These are phyloP conservation scores for Plasmodium billcollinsi DNA, from an alignment of 169 alveolate species.

Conservation along the genomic window DNA sequence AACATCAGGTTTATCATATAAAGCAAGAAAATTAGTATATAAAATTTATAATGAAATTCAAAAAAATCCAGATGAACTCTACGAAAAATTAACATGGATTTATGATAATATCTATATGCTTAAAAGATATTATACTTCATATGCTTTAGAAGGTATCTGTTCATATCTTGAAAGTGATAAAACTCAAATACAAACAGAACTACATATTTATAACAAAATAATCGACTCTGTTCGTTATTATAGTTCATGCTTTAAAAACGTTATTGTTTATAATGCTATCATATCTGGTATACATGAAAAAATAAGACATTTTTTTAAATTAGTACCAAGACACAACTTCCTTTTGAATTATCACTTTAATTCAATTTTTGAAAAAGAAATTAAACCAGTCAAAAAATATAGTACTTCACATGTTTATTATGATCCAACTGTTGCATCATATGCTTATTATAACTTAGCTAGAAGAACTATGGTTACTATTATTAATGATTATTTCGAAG, in stretches of 20 bases:
- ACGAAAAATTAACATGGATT: conserved; percentile 11
- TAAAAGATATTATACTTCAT: background rate
- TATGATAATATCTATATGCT: conserved; percentile 12
- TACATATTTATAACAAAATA: background rate
- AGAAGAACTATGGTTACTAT: conserved; percentile 51
- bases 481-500: conserved; percentile 39
- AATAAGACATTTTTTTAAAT: conserved; percentile 21
- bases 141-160: conserved; percentile 10
- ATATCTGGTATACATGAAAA: conserved; percentile 15
- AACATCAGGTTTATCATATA: conserved; percentile 37
- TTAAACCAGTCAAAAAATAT: conserved; percentile 14
- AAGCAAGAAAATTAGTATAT: conserved; percentile 11
- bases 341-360: conserved; percentile 27
- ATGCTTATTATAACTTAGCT: conserved; percentile 23
- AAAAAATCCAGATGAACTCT: conserved; percentile 1
- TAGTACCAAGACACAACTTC: conserved; percentile 15
- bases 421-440: conserved; percentile 29
- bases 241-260: conserved; percentile 43
- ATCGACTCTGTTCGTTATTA: conserved; percentile 1
- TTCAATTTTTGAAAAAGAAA: conserved; percentile 11
- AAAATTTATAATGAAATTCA: conserved; percentile 15
- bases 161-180: background rate
- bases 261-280: conserved; percentile 29
- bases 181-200: background rate
- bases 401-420: background rate